phyloP scores from a whole-genome alignment of 176 grass and related monocot genomes.

The Miscanthus lutarioriparius region DNA sequence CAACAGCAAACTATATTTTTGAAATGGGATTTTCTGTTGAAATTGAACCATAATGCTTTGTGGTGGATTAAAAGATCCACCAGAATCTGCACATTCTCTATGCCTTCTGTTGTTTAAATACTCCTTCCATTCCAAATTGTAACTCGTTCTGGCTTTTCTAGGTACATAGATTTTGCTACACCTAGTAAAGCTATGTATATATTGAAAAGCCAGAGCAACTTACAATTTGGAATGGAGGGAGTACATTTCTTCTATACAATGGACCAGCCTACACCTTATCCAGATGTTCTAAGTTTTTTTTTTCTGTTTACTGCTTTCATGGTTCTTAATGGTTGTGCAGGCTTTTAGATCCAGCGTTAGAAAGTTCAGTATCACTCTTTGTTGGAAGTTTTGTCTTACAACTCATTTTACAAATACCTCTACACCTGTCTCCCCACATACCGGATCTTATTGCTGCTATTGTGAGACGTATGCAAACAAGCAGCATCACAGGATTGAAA shows the following conservation, averaged over 20 bases:
- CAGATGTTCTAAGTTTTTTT: slow-evolving; percentile 26
- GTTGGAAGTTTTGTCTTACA: slow-evolving; percentile 95
- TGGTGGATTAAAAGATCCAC: not conserved
- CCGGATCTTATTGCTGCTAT: slow-evolving; percentile 79
- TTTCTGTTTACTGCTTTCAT: slow-evolving; percentile 6
- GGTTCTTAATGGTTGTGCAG: slow-evolving; percentile 49
- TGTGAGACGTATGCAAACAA: slow-evolving; percentile 84
- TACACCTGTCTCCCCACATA: slow-evolving; percentile 73
- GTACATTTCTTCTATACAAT: not conserved
- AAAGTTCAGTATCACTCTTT: slow-evolving; percentile 94
- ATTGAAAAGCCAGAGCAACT: not conserved
- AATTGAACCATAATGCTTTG: not conserved
- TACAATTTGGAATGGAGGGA: not conserved
- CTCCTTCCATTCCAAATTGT: not conserved
- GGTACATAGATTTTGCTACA: not conserved
- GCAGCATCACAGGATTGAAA: slow-evolving; percentile 78
- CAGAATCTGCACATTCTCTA: not conserved
- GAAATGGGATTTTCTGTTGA: not conserved
- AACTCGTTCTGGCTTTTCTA: not conserved
- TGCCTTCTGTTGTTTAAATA: not conserved
- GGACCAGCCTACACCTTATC: not conserved
- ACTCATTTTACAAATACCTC: slow-evolving; percentile 82
- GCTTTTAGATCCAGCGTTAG: slow-evolving; percentile 78
- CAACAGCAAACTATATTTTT: slow-evolving; percentile 10
- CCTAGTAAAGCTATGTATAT: not conserved